Evolutionary conservation across 164 flowering plant species (phyloP).

Genomic region (Kalanchoe fedtschenkoi): DNA sequence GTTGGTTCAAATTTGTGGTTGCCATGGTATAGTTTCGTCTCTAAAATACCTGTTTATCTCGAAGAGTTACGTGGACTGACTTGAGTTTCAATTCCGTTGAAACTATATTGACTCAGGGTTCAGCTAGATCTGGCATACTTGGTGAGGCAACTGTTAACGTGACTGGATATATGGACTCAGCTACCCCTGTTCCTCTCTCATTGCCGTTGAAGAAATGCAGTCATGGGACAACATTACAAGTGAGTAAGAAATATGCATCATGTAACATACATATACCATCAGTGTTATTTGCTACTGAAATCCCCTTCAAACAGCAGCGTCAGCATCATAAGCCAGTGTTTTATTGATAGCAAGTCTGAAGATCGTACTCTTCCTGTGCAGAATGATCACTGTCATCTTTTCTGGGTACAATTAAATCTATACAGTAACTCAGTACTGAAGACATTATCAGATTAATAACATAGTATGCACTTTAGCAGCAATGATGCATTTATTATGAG

Average conservation of each 20-base stretch:
- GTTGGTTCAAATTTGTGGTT: slow-evolving; percentile 29
- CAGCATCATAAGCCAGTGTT: background rate
- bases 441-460: background rate
- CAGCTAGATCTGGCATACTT: slow-evolving; percentile 42
- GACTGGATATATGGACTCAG: slow-evolving; percentile 25
- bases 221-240: slow-evolving; percentile 42
- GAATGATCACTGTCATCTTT: background rate
- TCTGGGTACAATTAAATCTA: background rate
- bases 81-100: background rate
- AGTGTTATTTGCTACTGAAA: background rate
- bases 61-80: background rate
- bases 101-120: slow-evolving; percentile 25
- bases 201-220: slow-evolving; percentile 43
- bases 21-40: slow-evolving; percentile 24
- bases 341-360: background rate
- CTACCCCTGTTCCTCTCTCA: slow-evolving; percentile 26
- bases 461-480: background rate
- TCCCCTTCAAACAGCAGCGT: background rate
- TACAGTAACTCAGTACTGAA: background rate
- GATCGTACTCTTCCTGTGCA: background rate
- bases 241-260: slow-evolving; percentile 6
- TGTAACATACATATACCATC: background rate
- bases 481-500: background rate
- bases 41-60: background rate
- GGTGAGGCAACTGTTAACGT: slow-evolving; percentile 44